Evolutionary conservation across 2,329 filamentous ascomycete species (phyloP).

Genomic region (Penicillium fuscoglaucum): DNA sequence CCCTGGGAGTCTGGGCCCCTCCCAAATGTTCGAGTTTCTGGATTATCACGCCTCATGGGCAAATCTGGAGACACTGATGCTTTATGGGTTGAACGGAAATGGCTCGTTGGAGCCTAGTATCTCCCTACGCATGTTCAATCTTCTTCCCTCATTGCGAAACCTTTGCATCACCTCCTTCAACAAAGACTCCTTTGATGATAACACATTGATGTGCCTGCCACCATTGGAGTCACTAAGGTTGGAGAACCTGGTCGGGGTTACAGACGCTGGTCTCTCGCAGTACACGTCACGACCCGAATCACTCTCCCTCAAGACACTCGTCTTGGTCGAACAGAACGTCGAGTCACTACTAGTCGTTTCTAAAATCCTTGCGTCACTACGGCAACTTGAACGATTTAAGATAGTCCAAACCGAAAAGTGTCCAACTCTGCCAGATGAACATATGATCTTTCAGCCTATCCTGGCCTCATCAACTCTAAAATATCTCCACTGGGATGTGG

Average conservation of each 20-base stretch:
- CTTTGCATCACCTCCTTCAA: conserved; percentile 57
- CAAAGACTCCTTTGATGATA: conserved; percentile 56
- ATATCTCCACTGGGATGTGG: conserved; percentile 59
- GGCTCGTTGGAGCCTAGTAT: conserved; percentile 55
- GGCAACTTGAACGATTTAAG: conserved; percentile 51
- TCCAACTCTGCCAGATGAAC: conserved; percentile 47
- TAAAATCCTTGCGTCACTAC: conserved; percentile 51
- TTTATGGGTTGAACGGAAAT: conserved; percentile 49
- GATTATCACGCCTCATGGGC: conserved; percentile 55
- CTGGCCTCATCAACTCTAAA: conserved; percentile 52
- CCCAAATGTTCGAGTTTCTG: conserved; percentile 54
- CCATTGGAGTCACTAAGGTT: conserved; percentile 55
- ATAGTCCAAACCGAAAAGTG: conserved; percentile 53
- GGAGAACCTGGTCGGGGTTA: conserved; percentile 57
- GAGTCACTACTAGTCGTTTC: conserved; percentile 53
- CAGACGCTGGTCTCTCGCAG: conserved; percentile 55
- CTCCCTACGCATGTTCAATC: conserved; percentile 55
- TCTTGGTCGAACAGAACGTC: conserved; percentile 57
- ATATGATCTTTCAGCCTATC: conserved; percentile 48
- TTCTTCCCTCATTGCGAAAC: conserved; percentile 54
- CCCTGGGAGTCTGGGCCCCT: conserved; percentile 50
- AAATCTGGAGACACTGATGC: conserved; percentile 54
- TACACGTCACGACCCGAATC: conserved; percentile 52
- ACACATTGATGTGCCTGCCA: conserved; percentile 55
- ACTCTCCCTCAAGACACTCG: conserved; percentile 47